Conservation (phyloP, 805 yeast species). For the Wickerhamiella musiphila region DNA sequence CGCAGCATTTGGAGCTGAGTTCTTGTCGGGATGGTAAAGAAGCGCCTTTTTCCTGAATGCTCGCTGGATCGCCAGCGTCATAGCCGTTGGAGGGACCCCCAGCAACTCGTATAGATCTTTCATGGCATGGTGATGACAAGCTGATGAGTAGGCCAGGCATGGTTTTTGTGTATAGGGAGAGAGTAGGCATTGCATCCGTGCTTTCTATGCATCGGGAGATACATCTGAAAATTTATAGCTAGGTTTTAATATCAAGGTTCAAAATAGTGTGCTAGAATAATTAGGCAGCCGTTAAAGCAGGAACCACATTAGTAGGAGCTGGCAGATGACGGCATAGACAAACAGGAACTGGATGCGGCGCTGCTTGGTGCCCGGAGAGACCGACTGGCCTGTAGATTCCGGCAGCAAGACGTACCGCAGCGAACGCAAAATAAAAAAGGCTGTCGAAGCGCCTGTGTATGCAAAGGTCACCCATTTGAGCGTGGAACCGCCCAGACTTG, state of each 20-base stretch:
- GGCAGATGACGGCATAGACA: conserved; percentile 67
- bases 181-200: too few relatives aligned
- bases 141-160: too few relatives aligned
- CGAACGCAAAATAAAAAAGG: conserved; percentile 31
- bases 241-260: too few relatives aligned
- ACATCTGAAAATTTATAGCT: too few relatives aligned
- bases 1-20: conserved; percentile 14
- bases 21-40: conserved; percentile 87
- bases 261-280: background rate
- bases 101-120: conserved; percentile 43
- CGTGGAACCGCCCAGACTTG: conserved; percentile 18
- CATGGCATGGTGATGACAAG: too few relatives aligned
- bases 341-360: conserved; percentile 77
- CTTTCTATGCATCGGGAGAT: too few relatives aligned
- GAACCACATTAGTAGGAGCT: conserved; percentile 56
- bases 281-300: conserved; percentile 24
- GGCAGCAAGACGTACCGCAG: conserved; percentile 54
- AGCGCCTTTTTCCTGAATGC: conserved; percentile 82
- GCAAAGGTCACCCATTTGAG: conserved; percentile 34
- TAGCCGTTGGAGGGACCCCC: conserved; percentile 68
- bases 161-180: too few relatives aligned
- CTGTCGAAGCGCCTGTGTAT: conserved; percentile 39
- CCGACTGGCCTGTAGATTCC: conserved; percentile 28
- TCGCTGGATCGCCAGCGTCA: conserved; percentile 66
- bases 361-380: conserved; percentile 52